Evolutionary conservation across 2,329 filamentous ascomycete species (phyloP), one percentile per base, ranked within the genome.

Genomic region (Nemania diffusa): DNA sequence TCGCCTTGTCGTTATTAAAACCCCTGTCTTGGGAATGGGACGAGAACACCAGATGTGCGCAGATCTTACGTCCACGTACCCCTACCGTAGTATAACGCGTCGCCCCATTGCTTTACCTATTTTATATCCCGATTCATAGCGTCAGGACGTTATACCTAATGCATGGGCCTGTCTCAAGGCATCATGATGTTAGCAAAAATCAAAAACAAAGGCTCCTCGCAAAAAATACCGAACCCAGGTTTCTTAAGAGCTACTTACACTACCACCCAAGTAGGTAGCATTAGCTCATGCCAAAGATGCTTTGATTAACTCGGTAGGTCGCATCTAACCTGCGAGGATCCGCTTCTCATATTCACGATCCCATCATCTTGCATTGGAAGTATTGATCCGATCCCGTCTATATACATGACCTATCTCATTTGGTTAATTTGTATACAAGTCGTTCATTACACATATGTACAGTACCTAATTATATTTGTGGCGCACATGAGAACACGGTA

Each of bases 291-390:
- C 17, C 22, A 50, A 27, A 26, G 27, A 27, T 32, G 22, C 44
- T 27, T 20, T 2, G 26, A 27, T 20, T 15, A 27, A 20, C 15
- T 29, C 37, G 15, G 48, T 29, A 65, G 52, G 68, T 64, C 46
- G 60, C 61, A 61, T 60, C 61, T 44, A 65, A 20, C 17, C 11
- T 60, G 44, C 64, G 42, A 56, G 44, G 51, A 60, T 64, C 71
- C 64, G 69, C 57, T 69, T 57, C 32, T 64, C 32, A 11, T 55
- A 57, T 57, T 67, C 72, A 69, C 72, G 73, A 75, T 75, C 70
- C 71, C 69, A 62, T 69, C 66, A 75, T 75, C 73, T 74, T 65
- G 72, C 73, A 75, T 70, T 57, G 17, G 48, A 53, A 57, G 53
- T 60, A 67, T 64, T 69, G 51, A 64, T 61, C 44, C 59, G 46